Base-by-base conservation (phyloP, 164 flowering plant species). In the Piper betle region DNA sequence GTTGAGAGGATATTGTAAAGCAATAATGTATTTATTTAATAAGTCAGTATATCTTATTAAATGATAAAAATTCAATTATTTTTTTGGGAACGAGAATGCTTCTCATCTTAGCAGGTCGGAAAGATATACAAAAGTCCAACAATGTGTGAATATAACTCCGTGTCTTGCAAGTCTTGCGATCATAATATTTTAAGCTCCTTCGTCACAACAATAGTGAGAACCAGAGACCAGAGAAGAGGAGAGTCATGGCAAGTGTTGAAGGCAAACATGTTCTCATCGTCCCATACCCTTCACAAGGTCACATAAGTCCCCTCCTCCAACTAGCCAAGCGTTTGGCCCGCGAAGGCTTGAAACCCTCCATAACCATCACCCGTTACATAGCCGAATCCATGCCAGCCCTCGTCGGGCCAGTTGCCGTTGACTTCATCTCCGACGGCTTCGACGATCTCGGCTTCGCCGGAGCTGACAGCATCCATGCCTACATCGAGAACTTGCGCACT, bases 251-350 rank as follows among this genome's bases (percentile, higher is more conserved):
- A 6, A 18, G 39, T 55, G 58, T 4, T 55, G 58, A 11, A 33
- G 16, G 15, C 16, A 13, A 37, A 6, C 60, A 58, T 39, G 19
- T 58, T 18, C 60, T 58, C 7, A 18, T 58, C 60, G 8, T 58
- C 10, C 46, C 60, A 7, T 38, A 38, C 46, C 60, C 60, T 0
- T 7, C 46, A 4, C 19, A 38, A 37, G 60, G 60, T 11, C 60
- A 58, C 60, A 58, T 58, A 58, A 58, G 39, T 39, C 60, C 60
- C 5, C 4, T 58, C 19, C 4, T 75, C 37, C 75, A 69, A 52
- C 69, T 75, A 61, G 57, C 69, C 0, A 72, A 72, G 57, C 65
- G 69, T 40, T 59, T 72, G 20, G 61, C 67, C 59, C 68, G 62
- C 25, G 64, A 65, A 62, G 79, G 74, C 5, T 42, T 65, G 46